phyloP scores from a whole-genome alignment of 2,329 filamentous ascomycete genomes.

The Coleophoma cylindrospora region DNA sequence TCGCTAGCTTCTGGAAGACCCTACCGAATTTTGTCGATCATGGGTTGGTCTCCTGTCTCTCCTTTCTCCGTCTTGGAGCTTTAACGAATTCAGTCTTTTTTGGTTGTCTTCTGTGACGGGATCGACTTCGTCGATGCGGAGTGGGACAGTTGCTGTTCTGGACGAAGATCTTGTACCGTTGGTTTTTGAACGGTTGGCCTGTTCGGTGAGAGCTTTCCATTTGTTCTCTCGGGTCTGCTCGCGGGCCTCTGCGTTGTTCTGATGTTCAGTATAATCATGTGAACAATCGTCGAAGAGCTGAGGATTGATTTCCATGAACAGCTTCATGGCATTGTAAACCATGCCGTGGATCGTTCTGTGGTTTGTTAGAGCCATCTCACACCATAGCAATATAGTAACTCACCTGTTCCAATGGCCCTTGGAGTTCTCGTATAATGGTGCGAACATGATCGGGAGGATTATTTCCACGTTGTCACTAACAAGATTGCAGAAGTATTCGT shows the following conservation, averaged over 20 bases:
- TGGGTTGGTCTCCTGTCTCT: conserved; percentile 47
- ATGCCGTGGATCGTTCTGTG: conserved; percentile 94
- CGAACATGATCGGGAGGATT: conserved; percentile 98
- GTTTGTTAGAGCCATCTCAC: conserved; percentile 25
- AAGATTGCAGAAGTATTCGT: conserved; percentile 98
- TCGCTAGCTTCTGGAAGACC: conserved; percentile 33
- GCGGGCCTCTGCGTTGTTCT: conserved; percentile 83
- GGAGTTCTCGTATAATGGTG: conserved; percentile 95
- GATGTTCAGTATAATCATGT: conserved; percentile 94
- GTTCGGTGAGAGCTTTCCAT: conserved; percentile 81
- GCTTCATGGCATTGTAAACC: conserved; percentile 99
- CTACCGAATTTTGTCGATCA: conserved; percentile 56
- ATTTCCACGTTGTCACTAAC: conserved; percentile 99
- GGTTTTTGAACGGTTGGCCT: conserved; percentile 65
- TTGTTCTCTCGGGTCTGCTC: conserved; percentile 78
- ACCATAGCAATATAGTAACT: conserved; percentile 22
- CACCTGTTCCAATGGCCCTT: conserved; percentile 99
- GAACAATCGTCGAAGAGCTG: conserved; percentile 98
- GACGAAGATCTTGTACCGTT: conserved; percentile 30
- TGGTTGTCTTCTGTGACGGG: conserved; percentile 76
- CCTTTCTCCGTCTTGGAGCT: conserved; percentile 78
- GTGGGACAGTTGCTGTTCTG: conserved; percentile 36
- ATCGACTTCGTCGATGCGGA: conserved; percentile 70
- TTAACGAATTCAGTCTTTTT: conserved; percentile 82
- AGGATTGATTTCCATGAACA: conserved; percentile 99